Conservation (phyloP, 1,139 yeast species). For the Meyerozyma smithsonii region DNA sequence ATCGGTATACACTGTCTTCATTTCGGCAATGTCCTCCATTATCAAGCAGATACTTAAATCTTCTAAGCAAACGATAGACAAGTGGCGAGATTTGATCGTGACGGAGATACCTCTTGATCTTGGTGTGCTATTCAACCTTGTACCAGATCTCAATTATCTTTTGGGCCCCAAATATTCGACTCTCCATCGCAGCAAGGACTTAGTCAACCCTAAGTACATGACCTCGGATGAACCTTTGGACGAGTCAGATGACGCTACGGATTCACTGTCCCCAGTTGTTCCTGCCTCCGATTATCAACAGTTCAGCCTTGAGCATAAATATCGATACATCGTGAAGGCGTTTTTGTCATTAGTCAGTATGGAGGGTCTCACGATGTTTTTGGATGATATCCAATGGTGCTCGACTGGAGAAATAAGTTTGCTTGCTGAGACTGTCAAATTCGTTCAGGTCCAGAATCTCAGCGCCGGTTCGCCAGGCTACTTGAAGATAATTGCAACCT, state of each 20-base stretch:
- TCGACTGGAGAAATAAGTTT: conserved; percentile 25
- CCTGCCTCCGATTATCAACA: conserved; percentile 15
- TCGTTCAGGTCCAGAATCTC: conserved; percentile 10
- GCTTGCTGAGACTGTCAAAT: conserved; percentile 25
- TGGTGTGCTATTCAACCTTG: conserved; percentile 34
- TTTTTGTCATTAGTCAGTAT: conserved; percentile 39
- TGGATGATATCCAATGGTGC: conserved; percentile 50
- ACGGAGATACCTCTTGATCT: conserved; percentile 40
- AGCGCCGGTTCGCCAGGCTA: conserved; percentile 17
- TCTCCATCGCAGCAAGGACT: conserved; percentile 10
- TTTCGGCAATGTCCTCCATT: conserved; percentile 35
- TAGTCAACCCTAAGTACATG: neutral
- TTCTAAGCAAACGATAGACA: conserved; percentile 29
- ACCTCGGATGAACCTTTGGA: conserved; percentile 18
- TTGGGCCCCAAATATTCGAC: conserved; percentile 41
- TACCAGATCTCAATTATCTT: conserved; percentile 44
- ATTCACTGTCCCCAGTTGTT: neutral
- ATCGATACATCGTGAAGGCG: conserved; percentile 40
- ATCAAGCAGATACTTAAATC: conserved; percentile 42
- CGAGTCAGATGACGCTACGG: conserved; percentile 8
- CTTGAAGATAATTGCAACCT: conserved; percentile 18
- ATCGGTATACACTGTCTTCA: conserved; percentile 22
- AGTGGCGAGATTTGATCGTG: conserved; percentile 42
- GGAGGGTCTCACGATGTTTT: conserved; percentile 41
- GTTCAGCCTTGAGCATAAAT: conserved; percentile 33